Evolutionary conservation across 192 early-diverging fungal species (phyloP), one percentile per base, ranked within the genome.

Genomic region (Gigaspora rosea): DNA sequence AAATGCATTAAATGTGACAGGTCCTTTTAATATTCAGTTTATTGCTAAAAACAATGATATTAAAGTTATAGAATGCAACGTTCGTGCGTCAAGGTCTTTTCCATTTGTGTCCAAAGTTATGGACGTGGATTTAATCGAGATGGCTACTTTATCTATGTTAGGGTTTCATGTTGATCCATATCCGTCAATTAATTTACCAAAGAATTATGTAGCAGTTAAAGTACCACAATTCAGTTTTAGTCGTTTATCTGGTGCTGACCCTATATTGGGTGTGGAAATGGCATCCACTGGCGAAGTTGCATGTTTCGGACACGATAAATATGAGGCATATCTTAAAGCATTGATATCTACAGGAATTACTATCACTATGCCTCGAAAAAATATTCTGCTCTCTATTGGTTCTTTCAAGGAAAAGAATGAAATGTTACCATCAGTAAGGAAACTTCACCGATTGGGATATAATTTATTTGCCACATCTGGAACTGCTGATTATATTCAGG

Each of bases 21-120:
- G 97, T 11, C 96, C 97, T 2, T 99, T 92, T 93, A 99, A 99
- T 85, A 99, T 99, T 93, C 97, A 99, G 85, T 86, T 99, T 72
- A 97, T 99, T 80, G 81, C 83, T 46, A 63, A 78, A 72, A 74
- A 68, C 18, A 68, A 77, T 68, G 78, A 83, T 63, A 86, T 99
- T 63, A 97, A 97, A 88, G 97, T 97, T 48, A 99, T 99, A 70
- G 97, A 97, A 87, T 99, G 97, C 87, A 99, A 99, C 82, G 82
- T 99, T 65, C 94, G 97, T 66, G 96, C 97, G 0, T 96, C 97
- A 46, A 94, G 96, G 11, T 99, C 97, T 1, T 95, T 99, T 91
- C 97, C 96, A 59, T 99, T 97, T 73, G 95, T 98, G 18, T 96
- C 95, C 79, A 99, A 99, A 85, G 94, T 95, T 35, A 86, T 95